These are phyloP conservation scores for Volvariella surrecta DNA, from an alignment of 1,284 basidiomycete genomes.

Conservation along the genomic window DNA sequence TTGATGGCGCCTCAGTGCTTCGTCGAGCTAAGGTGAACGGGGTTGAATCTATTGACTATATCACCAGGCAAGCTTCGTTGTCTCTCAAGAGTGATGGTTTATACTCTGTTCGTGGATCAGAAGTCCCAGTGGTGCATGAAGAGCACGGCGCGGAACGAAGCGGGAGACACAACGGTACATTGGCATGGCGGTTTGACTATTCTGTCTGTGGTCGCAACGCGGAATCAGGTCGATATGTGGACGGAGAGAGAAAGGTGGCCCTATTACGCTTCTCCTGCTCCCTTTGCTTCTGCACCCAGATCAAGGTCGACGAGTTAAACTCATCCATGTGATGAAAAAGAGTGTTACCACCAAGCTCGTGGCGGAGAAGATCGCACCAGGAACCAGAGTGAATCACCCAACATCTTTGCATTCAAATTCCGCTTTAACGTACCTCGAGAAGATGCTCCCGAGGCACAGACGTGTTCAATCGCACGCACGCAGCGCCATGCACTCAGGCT, in stretches of 20 bases:
- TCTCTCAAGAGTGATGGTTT: constrained; percentile 60
- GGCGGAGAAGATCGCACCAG: constrained; percentile 48
- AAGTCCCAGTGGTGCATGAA: constrained; percentile 24
- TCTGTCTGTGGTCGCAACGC: constrained; percentile 50
- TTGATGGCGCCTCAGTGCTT: constrained; percentile 56
- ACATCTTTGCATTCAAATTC: constrained; percentile 2
- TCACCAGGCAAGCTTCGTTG: constrained; percentile 63
- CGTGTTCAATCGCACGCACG: constrained; percentile 23
- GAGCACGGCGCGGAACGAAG: constrained; percentile 12
- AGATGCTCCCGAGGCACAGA: constrained; percentile 18
- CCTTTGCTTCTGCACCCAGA: constrained; percentile 49
- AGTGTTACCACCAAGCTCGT: constrained; percentile 48
- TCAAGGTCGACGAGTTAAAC: constrained; percentile 55
- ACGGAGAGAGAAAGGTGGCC: constrained; percentile 62
- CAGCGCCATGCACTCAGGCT: constrained; percentile 1
- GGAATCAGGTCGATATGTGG: constrained; percentile 36
- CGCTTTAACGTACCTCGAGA: constrained; percentile 12
- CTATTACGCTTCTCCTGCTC: constrained; percentile 69
- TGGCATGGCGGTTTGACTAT: constrained; percentile 75
- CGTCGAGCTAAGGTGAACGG: constrained; percentile 55
- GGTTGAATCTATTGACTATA: constrained; percentile 60
- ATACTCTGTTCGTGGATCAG: constrained; percentile 61
- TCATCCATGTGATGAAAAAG: constrained; percentile 67
- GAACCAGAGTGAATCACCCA: neutral
- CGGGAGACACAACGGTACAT: constrained; percentile 17